A percentile compares a stretch with the other conserved stretches of the same genome.
phyloP scores from a whole-genome alignment of 2,329 filamentous ascomycete species.

The Metarhizium guizhouense region DNA sequence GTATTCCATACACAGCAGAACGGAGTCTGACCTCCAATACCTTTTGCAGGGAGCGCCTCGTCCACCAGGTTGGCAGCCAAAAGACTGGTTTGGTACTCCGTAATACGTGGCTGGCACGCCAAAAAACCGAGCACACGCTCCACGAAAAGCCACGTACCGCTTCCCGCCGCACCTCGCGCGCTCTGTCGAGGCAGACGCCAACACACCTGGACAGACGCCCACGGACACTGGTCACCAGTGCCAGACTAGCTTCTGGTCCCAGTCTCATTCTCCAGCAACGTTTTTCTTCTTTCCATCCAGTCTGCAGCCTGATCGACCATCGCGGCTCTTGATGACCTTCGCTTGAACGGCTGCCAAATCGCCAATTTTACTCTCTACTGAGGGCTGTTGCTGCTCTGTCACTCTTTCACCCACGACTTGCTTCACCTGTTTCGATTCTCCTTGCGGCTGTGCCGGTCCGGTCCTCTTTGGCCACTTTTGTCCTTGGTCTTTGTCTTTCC shows the following conservation, averaged over 20 bases:
- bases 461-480: slow-evolving; percentile 2
- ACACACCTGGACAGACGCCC: background rate
- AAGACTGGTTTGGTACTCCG: background rate
- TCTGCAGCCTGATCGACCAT: background rate
- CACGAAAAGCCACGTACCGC: background rate
- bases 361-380: background rate
- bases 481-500: background rate
- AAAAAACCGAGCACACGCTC: background rate
- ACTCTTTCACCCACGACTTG: slow-evolving; percentile 3
- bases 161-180: background rate
- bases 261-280: background rate
- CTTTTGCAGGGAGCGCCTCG: background rate
- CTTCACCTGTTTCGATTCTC: slow-evolving; percentile 2
- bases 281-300: background rate
- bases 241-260: no score
- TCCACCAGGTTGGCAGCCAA: background rate
- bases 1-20: background rate
- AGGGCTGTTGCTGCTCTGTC: slow-evolving; percentile 5
- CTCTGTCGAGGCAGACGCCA: background rate
- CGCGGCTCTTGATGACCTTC: background rate
- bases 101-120: background rate
- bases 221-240: background rate
- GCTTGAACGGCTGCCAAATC: background rate
- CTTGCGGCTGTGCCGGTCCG: slow-evolving; percentile 12
- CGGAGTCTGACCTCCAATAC: background rate